Evolutionary conservation across 1,284 basidiomycete species (phyloP), one percentile per base, ranked within the genome.

Genomic region (Rhodotorula glutinis): DNA sequence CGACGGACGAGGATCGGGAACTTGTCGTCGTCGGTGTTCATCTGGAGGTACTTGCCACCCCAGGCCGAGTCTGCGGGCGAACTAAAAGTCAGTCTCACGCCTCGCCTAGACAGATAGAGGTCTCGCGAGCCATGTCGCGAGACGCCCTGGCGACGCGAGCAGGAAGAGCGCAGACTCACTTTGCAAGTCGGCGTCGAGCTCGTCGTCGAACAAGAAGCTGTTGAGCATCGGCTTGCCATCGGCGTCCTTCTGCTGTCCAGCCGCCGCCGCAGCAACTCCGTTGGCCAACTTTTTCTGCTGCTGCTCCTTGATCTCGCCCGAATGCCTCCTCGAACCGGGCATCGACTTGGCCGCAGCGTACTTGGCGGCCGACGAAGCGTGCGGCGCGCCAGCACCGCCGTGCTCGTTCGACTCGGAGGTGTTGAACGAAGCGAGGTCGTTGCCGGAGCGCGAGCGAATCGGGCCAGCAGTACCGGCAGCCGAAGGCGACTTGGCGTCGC

Each of bases 181-280:
- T 74, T 92, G 87, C 85, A 92, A 90, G 78, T 92, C 90, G 78
- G 90, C 86, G 75, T 93, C 91, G 73, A 93, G 80, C 77, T 92
- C 90, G 78, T 92, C 88, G 74, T 93, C 91, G 68, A 92, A 81
- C 85, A 92, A 86, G 85, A 91, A 89, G 38, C 67, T 74, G 57
- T 74, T 76, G 53, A 78, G 61, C 69, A 67, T 69, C 7, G 69
- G 64, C 59, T 73, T 67, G 41, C 72, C 72, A 17, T 73, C 69
- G 44, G 62, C 56, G 52, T 63, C 66, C 30, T 62, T 53, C 54
- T 66, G 61, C 58, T 67, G 51, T 23, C 52, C 65, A 27, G 44
- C 56, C 9, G 57, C 65, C n/a, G 43, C 65, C 17, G 43, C 27
- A 17, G n/a, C 29, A 7, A 53, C 59, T 23, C 59, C 64, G 30